Conservation (phyloP, 768 basidiomycete species). For the Brasilioporus rufonigricans region DNA sequence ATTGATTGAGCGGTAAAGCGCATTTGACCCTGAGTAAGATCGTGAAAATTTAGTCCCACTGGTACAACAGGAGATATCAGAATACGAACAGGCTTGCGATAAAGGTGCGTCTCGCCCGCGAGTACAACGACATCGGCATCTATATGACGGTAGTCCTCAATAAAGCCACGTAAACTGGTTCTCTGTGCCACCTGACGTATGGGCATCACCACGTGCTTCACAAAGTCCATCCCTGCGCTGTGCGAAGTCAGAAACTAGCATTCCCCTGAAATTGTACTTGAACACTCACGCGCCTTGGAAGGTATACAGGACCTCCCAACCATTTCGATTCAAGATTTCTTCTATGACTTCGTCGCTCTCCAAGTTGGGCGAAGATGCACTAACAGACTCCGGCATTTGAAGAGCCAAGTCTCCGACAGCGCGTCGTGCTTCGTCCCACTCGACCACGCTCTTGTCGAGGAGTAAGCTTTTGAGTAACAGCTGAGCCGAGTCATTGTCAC, state of each 20-base stretch:
- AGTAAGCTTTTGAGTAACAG: constrained; percentile 21
- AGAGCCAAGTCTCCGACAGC: constrained; percentile 18
- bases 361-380: constrained; percentile 5
- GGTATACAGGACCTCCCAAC: constrained; percentile 41
- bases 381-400: constrained; percentile 17
- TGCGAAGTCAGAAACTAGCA: constrained; percentile 10
- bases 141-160: constrained; percentile 36
- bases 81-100: constrained; percentile 24
- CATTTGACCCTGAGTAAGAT: constrained; percentile 23
- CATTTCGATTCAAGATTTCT: constrained; percentile 30
- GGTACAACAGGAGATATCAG: neutral
- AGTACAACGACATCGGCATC: constrained; percentile 38
- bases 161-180: constrained; percentile 34
- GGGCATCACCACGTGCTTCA: constrained; percentile 38
- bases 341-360: constrained; percentile 31
- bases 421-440: constrained; percentile 29
- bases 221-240: constrained; percentile 39
- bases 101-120: constrained; percentile 38
- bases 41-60: neutral
- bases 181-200: constrained; percentile 33
- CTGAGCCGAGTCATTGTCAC: constrained; percentile 2
- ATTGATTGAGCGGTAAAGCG: constrained; percentile 21
- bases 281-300: constrained; percentile 39
- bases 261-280: neutral
- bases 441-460: constrained; percentile 23